Evolutionary conservation across 2,329 filamentous ascomycete genomes (phyloP).

Genomic region (Orbilia blumenaviensis): DNA sequence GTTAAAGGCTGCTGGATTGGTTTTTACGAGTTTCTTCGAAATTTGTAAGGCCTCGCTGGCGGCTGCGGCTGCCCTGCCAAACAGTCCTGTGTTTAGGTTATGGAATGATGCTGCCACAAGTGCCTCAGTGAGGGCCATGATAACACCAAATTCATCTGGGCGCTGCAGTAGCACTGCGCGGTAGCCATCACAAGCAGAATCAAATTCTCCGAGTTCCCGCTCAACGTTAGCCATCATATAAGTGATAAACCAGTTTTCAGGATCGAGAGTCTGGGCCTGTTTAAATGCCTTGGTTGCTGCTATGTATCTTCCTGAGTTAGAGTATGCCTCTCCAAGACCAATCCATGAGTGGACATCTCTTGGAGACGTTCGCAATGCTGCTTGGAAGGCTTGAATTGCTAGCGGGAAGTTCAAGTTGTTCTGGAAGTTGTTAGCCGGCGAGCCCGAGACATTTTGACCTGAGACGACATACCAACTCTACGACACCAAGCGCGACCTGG

Average conservation of each 20-base stretch:
- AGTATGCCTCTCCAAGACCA: slow-evolving; percentile 95
- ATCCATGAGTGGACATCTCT: slow-evolving; percentile 95
- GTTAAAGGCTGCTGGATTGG: slow-evolving; percentile 80
- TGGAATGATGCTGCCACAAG: slow-evolving; percentile 82
- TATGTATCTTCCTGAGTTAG: slow-evolving; percentile 90
- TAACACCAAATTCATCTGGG: slow-evolving; percentile 82
- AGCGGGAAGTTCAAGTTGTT: slow-evolving; percentile 70
- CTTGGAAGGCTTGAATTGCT: slow-evolving; percentile 90
- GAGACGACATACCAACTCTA: slow-evolving; percentile 66
- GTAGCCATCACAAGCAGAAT: slow-evolving; percentile 82
- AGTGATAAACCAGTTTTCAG: slow-evolving; percentile 90
- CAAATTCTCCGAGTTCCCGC: slow-evolving; percentile 87
- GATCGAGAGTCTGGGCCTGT: slow-evolving; percentile 80
- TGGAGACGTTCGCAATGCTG: slow-evolving; percentile 82
- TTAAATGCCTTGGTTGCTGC: slow-evolving; percentile 92
- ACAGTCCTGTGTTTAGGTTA: slow-evolving; percentile 81
- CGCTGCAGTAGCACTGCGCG: slow-evolving; percentile 74
- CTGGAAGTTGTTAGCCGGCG: slow-evolving; percentile 35
- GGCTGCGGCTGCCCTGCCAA: slow-evolving; percentile 79
- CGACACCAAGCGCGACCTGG: slow-evolving; percentile 89
- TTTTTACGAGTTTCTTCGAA: slow-evolving; percentile 70
- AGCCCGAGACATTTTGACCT: background rate
- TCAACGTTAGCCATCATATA: slow-evolving; percentile 97
- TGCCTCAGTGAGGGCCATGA: slow-evolving; percentile 86
- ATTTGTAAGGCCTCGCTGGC: slow-evolving; percentile 75